Evolutionary conservation across 352 stramenopile genomes (phyloP), one percentile per base, ranked within the genome.

Genomic region (Globisporangium alternatum): DNA sequence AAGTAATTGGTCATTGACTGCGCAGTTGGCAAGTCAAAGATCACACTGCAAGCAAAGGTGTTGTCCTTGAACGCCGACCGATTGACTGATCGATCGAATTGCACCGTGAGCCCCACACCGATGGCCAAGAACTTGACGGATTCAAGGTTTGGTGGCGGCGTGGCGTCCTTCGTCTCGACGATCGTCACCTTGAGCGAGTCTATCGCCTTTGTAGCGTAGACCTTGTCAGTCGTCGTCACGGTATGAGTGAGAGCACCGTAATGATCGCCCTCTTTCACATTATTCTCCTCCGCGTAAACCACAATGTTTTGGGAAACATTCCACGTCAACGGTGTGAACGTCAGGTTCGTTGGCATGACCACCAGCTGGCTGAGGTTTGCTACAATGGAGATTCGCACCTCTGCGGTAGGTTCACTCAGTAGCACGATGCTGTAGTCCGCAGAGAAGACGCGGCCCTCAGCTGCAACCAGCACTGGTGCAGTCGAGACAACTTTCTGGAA

Each of bases 161-260:
- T 86, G 17, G 70, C 76, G 31, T 90, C 81, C 47, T 80, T 85
- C 1, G 78, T 88, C 49, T 90, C 78, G 0, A 86, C 75, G 21
- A 90, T 83, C 45, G 70, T 83, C 15, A 90, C 81, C 35, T 52
- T 72, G 12, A 85, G 37, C 10, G 62, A 43, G 0, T 39, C 33
- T 9, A 83, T 67, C 19, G 68, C 63, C 33, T 78, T 68, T 3
- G 28, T 30, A 2, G 47, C 60, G 31, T 87, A 90, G 2, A 79
- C 30, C 3, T 41, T 48, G 56, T 86, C 77, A 3, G 22, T 47
- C 8, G 60, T 77, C 1, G 70, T 48, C 8, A 86, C 67, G 0
- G 35, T 56, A 17, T 78, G 68, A 0, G 45, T 74, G 10, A 86
- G 78, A 2, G 21, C 60, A 5, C 72, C 75, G 2, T 64, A 65